phyloP scores from a whole-genome alignment of 2,329 filamentous ascomycete genomes.

The Monosporascus sp. region DNA sequence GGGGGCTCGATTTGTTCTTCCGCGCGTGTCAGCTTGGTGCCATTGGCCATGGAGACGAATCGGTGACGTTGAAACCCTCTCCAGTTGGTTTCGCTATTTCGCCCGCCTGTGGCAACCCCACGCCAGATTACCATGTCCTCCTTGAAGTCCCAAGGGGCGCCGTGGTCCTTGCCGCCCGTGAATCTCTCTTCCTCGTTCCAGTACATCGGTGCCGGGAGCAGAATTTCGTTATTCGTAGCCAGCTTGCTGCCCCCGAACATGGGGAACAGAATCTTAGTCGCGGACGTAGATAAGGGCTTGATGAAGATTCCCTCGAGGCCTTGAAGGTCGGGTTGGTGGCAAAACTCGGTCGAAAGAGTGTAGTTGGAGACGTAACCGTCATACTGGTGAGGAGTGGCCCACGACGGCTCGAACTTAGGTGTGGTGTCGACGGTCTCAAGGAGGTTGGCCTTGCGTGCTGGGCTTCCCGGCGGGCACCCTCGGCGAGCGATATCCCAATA shows the following conservation, averaged over 20 bases:
- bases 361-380: slow-evolving; percentile 59
- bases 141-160: slow-evolving; percentile 54
- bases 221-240: slow-evolving; percentile 64
- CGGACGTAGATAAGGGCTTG: slow-evolving; percentile 49
- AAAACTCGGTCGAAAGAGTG: slow-evolving; percentile 55
- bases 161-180: slow-evolving; percentile 49
- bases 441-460: slow-evolving; percentile 44
- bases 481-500: slow-evolving; percentile 55
- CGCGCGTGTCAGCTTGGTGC: slow-evolving; percentile 47
- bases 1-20: slow-evolving; percentile 38
- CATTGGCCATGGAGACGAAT: slow-evolving; percentile 69
- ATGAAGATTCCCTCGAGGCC: slow-evolving; percentile 61
- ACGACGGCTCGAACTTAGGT: slow-evolving; percentile 40
- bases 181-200: slow-evolving; percentile 60
- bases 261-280: slow-evolving; percentile 55
- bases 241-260: slow-evolving; percentile 67
- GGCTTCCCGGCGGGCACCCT: slow-evolving; percentile 58
- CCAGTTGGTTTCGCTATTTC: slow-evolving; percentile 59
- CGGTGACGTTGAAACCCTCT: slow-evolving; percentile 69
- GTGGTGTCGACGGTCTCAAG: slow-evolving; percentile 38
- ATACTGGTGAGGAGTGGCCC: slow-evolving; percentile 43
- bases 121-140: slow-evolving; percentile 53
- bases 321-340: slow-evolving; percentile 60
- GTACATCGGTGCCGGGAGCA: slow-evolving; percentile 66
- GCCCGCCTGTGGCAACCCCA: slow-evolving; percentile 61